These are phyloP conservation scores for Hyphopichia homilentoma DNA, from an alignment of 805 yeast species.

Conservation along the genomic window DNA sequence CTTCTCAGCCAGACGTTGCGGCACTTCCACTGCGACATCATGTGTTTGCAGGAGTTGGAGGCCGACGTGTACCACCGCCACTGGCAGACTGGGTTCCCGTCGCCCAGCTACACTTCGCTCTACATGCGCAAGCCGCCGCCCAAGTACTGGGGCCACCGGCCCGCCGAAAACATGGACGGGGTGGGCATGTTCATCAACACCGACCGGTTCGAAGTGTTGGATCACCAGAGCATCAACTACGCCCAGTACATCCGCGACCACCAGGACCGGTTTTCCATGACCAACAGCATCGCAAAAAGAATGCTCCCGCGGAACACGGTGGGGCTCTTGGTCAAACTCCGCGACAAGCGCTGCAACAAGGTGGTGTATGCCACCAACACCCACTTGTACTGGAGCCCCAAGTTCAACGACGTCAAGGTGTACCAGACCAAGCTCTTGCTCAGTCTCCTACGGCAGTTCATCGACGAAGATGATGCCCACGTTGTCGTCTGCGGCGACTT, in stretches of 20 bases:
- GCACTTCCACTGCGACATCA: constrained; percentile 49
- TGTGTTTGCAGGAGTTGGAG: constrained; percentile 60
- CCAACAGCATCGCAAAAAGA: constrained; percentile 30
- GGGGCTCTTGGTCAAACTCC: constrained; percentile 46
- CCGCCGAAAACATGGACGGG: constrained; percentile 52
- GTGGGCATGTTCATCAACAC: constrained; percentile 52
- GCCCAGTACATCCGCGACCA: constrained; percentile 23
- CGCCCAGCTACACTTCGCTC: constrained; percentile 36
- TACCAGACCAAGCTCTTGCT: constrained; percentile 45
- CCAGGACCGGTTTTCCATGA: constrained; percentile 22
- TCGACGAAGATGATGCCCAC: constrained; percentile 15
- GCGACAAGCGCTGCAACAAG: constrained; percentile 39
- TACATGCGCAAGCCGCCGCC: constrained; percentile 52
- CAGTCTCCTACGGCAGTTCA: constrained; percentile 10
- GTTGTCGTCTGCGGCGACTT: constrained; percentile 54
- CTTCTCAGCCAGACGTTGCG: constrained; percentile 19
- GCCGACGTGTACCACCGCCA: constrained; percentile 31
- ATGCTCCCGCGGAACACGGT: constrained; percentile 52
- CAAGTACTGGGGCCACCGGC: constrained; percentile 45
- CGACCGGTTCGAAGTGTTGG: constrained; percentile 42
- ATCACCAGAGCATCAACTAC: constrained; percentile 25
- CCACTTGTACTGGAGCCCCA: constrained; percentile 54
- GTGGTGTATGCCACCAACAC: constrained; percentile 51
- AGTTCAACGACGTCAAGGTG: constrained; percentile 50
- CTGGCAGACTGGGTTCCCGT: constrained; percentile 33